Percentiles rank a stretch among this genome's conserved stretches.
These are phyloP conservation scores for Ceratobasidium sp. DNA, from an alignment of 1,284 basidiomycete species.

Conservation along the genomic window DNA sequence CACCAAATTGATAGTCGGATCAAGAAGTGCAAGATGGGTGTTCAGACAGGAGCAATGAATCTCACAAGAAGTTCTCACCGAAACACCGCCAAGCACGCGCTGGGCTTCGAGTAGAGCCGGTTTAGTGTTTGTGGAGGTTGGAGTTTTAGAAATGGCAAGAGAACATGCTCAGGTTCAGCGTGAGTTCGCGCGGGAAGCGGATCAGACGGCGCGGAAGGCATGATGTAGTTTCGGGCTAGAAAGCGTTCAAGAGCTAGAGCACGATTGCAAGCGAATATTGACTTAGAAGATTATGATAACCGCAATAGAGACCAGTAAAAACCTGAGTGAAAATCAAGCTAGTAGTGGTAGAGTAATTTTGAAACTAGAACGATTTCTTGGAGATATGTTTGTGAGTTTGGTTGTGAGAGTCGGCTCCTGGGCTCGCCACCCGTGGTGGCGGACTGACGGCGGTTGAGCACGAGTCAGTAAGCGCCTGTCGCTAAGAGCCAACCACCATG, in stretches of 20 bases:
- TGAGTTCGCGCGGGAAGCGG: slow-evolving; percentile 32
- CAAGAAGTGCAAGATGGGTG: no score
- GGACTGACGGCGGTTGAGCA: not conserved
- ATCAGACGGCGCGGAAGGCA: slow-evolving; percentile 38
- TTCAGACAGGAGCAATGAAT: not conserved
- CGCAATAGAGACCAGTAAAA: not conserved
- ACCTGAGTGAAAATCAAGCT: not conserved
- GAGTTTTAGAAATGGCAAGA: slow-evolving; percentile 86
- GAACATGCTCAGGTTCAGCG: slow-evolving; percentile 61
- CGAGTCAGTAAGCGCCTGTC: not conserved
- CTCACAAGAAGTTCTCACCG: slow-evolving; percentile 65
- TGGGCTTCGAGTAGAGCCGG: slow-evolving; percentile 88
- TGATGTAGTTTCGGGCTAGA: not conserved
- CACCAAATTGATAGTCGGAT: not conserved
- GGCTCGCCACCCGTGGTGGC: slow-evolving; percentile 1
- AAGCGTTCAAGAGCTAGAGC: no score
- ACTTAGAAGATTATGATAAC: not conserved
- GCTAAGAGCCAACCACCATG: not conserved
- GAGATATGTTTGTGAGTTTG: no score
- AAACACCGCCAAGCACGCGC: slow-evolving; percentile 94
- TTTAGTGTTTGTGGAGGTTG: slow-evolving; percentile 88
- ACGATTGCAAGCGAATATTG: no score
- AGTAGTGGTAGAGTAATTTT: not conserved
- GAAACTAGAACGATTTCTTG: no score
- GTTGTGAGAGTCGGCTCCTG: not conserved